Percentiles rank a stretch among this genome's conserved stretches.
These are phyloP conservation scores for Boechera retrofracta DNA, from an alignment of 345 rosid genomes.

Conservation along the genomic window DNA sequence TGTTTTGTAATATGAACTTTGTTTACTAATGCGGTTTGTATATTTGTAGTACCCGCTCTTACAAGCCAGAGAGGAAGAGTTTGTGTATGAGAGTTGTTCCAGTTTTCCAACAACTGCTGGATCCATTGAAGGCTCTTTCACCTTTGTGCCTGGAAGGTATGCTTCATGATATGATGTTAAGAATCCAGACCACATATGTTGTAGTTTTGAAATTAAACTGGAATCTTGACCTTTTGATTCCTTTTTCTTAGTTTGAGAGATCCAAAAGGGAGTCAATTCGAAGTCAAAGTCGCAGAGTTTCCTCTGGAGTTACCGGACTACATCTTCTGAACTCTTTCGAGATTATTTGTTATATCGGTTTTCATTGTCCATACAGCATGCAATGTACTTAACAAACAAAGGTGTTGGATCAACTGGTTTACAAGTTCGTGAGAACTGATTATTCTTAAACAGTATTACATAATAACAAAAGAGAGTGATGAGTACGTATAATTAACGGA, in stretches of 20 bases:
- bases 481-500: background rate
- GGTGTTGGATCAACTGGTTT: constrained; percentile 6
- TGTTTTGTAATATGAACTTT: background rate
- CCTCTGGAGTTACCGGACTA: constrained; percentile 68
- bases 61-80: constrained; percentile 68
- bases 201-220: constrained; percentile 1
- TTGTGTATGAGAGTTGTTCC: constrained; percentile 72
- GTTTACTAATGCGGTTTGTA: constrained; percentile 1
- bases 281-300: constrained; percentile 66
- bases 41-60: constrained; percentile 64
- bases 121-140: constrained; percentile 76
- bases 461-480: background rate
- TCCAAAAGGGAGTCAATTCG: constrained; percentile 62
- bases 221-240: background rate
- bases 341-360: background rate
- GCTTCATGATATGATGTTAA: background rate
- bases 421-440: constrained; percentile 8
- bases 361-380: constrained; percentile 12
- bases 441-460: constrained; percentile 1
- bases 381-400: background rate
- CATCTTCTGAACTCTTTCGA: constrained; percentile 52
- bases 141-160: constrained; percentile 93
- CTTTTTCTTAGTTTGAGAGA: constrained; percentile 53
- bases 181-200: background rate
- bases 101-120: constrained; percentile 50